A percentile compares a stretch with the other conserved stretches of the same genome.
Conservation (phyloP, 129 eudicot genomes). For the Rutidosis leptorrhynchoides region DNA sequence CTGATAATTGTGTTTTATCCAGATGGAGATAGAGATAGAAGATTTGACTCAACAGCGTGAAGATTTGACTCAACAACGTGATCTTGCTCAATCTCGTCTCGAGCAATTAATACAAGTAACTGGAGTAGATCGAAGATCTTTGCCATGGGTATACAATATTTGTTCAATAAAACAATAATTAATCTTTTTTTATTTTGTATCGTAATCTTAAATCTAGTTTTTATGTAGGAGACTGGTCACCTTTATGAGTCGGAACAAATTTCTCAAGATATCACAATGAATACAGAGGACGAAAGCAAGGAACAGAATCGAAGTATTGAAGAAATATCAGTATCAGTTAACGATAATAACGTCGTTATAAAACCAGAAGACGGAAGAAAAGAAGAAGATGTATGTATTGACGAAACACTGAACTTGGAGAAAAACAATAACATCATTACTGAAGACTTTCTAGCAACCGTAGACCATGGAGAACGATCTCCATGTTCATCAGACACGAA, state of each 20-base stretch:
- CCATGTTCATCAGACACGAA: constrained; percentile 50
- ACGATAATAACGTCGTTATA: not conserved
- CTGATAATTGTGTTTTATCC: constrained; percentile 9
- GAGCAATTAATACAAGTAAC: constrained; percentile 46
- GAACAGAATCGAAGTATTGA: constrained; percentile 54
- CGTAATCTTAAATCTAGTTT: constrained; percentile 17
- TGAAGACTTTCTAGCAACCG: constrained; percentile 6
- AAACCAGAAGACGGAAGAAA: not conserved
- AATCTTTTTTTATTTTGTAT: not conserved
- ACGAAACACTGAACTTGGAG: not conserved
- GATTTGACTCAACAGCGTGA: constrained; percentile 8
- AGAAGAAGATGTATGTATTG: constrained; percentile 34
- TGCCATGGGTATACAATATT: constrained; percentile 39
- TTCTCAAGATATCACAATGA: constrained; percentile 30
- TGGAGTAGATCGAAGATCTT: constrained; percentile 37
- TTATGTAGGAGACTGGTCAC: constrained; percentile 34
- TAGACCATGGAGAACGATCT: constrained; percentile 34
- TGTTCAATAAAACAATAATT: not conserved
- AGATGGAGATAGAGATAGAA: constrained; percentile 69
- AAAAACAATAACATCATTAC: not conserved
- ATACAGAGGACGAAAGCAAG: constrained; percentile 44
- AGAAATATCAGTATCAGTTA: constrained; percentile 24
- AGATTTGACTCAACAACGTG: constrained; percentile 69
- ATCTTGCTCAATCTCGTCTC: constrained; percentile 62
- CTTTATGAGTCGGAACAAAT: constrained; percentile 31